A percentile compares a stretch with the other conserved stretches of the same genome.
Conservation (phyloP, 176 grass and related monocot genomes). For the Typha latifolia region DNA sequence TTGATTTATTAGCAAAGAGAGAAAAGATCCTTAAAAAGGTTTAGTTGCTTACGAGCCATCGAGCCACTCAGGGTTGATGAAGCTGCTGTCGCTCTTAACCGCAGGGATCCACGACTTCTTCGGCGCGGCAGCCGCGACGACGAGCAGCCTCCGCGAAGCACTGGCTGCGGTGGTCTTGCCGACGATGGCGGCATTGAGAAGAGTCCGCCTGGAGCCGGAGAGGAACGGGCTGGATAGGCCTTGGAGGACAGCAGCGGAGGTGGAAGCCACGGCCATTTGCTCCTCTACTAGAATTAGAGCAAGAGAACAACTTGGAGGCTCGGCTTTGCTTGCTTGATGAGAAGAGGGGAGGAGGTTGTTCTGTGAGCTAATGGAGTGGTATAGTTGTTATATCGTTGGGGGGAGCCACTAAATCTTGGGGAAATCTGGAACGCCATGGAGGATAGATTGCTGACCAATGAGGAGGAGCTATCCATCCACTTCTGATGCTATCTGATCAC, state of each 20-base stretch:
- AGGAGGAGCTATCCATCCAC: constrained; percentile 35
- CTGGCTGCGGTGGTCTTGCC: constrained; percentile 13
- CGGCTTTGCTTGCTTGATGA: neutral
- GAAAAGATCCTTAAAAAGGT: neutral
- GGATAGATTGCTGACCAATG: constrained; percentile 94
- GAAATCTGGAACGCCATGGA: constrained; percentile 42
- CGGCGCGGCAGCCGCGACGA: constrained; percentile 35
- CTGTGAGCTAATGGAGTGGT: constrained; percentile 6
- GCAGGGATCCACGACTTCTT: constrained; percentile 95
- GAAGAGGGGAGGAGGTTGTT: constrained; percentile 2
- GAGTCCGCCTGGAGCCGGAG: constrained; percentile 36
- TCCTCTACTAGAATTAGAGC: neutral
- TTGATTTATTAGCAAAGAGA: too few species aligned
- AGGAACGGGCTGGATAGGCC: constrained; percentile 66
- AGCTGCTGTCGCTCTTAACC: constrained; percentile 62
- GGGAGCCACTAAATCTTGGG: constrained; percentile 41
- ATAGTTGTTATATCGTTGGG: constrained; percentile 19
- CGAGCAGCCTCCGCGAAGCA: constrained; percentile 26
- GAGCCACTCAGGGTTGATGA: constrained; percentile 85
- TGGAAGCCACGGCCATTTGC: constrained; percentile 66
- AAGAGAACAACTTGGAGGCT: neutral
- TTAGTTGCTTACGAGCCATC: constrained; percentile 71
- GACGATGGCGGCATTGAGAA: constrained; percentile 36
- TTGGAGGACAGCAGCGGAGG: constrained; percentile 65
- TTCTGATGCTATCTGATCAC: constrained; percentile 28